Evolutionary conservation across 2,329 filamentous ascomycete species (phyloP), one percentile per base, ranked within the genome.

Genomic region (Talaromyces marneffei): DNA sequence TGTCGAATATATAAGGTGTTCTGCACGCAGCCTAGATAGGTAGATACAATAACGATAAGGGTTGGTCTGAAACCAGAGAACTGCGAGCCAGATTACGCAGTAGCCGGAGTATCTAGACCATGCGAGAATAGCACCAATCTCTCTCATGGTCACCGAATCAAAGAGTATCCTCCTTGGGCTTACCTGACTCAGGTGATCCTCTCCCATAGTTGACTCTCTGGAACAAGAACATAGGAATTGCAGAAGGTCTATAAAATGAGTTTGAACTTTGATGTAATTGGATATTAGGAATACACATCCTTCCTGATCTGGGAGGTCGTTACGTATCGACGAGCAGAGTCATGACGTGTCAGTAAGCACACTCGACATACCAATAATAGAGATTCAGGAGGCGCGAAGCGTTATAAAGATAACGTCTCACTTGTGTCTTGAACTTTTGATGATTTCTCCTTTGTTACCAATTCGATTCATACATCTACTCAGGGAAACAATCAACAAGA

Each of bases 331-430:
- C 16, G 14, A 18, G 25, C 8, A 40, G 12, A 59, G 57, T 59
- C 46, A 44, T 59, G 57, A 59, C 57, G 57, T 44, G 48, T 35
- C 7, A 4, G 16, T 33, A 39, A n/a, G n/a, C n/a, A n/a, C n/a
- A n/a, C n/a, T n/a, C n/a, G n/a, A n/a, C n/a, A n/a, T n/a, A n/a
- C n/a, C n/a, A n/a, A n/a, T n/a, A n/a, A n/a, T n/a, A n/a, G n/a
- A n/a, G n/a, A n/a, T n/a, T 16, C n/a, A n/a, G 39, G 8, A 10
- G n/a, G n/a, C n/a, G n/a, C n/a, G n/a, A n/a, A n/a, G n/a, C n/a
- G n/a, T 25, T 25, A 46, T 46, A 46, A 46, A 46, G 8, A 20
- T 7, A 9, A n/a, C n/a, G n/a, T n/a, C n/a, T n/a, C n/a, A n/a
- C n/a, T n/a, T n/a, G n/a, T n/a, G n/a, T n/a, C 20, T 44, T 44